Percentiles rank a stretch among this genome's conserved stretches.
Conservation (phyloP, 2,329 filamentous ascomycete species). For the Penicillium sp. region DNA sequence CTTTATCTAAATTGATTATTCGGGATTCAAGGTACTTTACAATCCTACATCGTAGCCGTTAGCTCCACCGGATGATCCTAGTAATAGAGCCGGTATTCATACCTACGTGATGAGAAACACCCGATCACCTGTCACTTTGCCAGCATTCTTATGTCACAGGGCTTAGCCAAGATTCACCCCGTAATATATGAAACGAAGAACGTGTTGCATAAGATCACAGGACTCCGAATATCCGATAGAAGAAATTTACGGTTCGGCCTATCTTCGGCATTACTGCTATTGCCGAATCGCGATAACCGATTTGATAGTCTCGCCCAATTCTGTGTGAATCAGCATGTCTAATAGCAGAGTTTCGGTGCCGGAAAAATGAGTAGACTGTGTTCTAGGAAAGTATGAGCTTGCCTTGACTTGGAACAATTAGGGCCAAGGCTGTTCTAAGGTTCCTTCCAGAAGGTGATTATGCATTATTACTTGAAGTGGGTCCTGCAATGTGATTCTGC, state of each 20-base stretch:
- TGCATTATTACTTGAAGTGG: not conserved
- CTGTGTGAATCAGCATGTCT: not conserved
- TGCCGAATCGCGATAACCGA: no score
- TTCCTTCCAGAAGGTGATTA: not conserved
- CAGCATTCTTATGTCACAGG: not conserved
- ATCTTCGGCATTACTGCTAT: not conserved
- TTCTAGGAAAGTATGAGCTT: not conserved
- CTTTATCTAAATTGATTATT: not conserved
- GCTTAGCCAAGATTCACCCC: not conserved
- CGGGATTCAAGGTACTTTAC: no score
- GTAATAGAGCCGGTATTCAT: not conserved
- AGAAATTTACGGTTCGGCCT: not conserved
- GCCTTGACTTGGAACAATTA: not conserved
- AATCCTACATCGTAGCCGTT: not conserved
- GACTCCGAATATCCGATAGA: not conserved
- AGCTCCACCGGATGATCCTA: not conserved
- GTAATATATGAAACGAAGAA: not conserved
- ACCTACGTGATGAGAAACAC: not conserved
- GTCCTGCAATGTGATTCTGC: not conserved
- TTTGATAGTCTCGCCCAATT: not conserved
- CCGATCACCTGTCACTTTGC: not conserved
- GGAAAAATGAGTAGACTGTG: not conserved
- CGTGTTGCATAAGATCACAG: not conserved
- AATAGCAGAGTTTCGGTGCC: not conserved
- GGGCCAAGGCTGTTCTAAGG: not conserved